Evolutionary conservation across 2,329 filamentous ascomycete genomes (phyloP).

Genomic region (Graphilbum fragrans): DNA sequence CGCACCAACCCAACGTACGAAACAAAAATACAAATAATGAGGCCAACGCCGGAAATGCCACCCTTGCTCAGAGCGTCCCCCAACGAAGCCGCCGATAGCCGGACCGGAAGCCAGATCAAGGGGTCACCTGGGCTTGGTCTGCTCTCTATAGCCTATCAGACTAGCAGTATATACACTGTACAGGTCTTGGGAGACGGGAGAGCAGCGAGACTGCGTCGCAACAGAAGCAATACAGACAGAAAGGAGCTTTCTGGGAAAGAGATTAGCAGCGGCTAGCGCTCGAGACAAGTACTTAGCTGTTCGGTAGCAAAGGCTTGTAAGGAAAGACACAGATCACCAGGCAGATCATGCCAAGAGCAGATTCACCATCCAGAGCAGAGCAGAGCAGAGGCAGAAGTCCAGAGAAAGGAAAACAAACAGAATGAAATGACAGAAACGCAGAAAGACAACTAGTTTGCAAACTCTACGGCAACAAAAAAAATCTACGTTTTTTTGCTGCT

Average conservation of each 20-base stretch:
- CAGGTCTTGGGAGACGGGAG: too few relatives aligned
- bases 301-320: constrained; percentile 44
- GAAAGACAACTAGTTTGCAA: too few relatives aligned
- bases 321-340: constrained; percentile 3
- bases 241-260: background rate
- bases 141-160: constrained; percentile 27
- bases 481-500: background rate
- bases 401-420: background rate
- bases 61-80: background rate
- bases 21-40: too few relatives aligned
- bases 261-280: constrained; percentile 36
- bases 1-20: too few relatives aligned
- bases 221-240: too few relatives aligned
- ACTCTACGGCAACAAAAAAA: too few relatives aligned
- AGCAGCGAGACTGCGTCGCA: too few relatives aligned
- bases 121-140: constrained; percentile 11
- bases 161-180: too few relatives aligned
- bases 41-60: too few relatives aligned
- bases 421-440: background rate
- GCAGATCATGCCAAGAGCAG: constrained; percentile 1
- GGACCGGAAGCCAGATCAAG: background rate
- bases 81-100: background rate
- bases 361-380: constrained; percentile 9
- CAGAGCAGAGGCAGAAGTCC: constrained; percentile 3
- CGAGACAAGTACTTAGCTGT: constrained; percentile 53